phyloP scores from a whole-genome alignment of 306 rosid species.

The Malus sieversii region DNA sequence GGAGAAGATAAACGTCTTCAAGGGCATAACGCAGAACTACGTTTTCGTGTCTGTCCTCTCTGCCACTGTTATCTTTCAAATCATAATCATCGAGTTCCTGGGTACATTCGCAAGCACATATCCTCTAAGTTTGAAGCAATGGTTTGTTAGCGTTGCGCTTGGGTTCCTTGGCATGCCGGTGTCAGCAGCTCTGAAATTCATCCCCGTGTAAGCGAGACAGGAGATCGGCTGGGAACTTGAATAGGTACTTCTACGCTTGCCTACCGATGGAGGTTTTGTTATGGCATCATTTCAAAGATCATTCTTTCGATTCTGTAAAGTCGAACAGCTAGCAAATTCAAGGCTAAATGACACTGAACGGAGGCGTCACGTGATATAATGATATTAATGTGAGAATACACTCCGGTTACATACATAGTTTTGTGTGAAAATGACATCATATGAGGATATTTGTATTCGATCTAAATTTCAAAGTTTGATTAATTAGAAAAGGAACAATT shows the following conservation, averaged over 20 bases:
- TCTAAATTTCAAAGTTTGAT: too few relatives aligned
- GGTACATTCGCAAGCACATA: conserved; percentile 79
- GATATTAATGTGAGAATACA: too few relatives aligned
- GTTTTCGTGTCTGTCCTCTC: conserved; percentile 72
- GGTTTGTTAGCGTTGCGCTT: conserved; percentile 51
- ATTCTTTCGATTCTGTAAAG: not conserved
- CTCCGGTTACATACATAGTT: too few relatives aligned
- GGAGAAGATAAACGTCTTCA: conserved; percentile 87
- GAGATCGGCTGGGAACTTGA: conserved; percentile 22
- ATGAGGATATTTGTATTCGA: too few relatives aligned
- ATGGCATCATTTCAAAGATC: not conserved
- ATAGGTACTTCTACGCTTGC: conserved; percentile 21
- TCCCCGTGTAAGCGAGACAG: conserved; percentile 51
- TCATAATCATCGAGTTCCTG: conserved; percentile 66
- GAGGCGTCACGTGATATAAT: too few relatives aligned
- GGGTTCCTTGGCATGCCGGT: conserved; percentile 94
- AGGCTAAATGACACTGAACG: not conserved
- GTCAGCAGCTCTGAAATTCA: conserved; percentile 76
- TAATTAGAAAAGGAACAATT: too few relatives aligned
- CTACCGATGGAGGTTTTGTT: conserved; percentile 7
- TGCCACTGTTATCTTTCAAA: conserved; percentile 73
- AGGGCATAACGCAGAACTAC: conserved; percentile 72
- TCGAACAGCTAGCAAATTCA: conserved; percentile 4
- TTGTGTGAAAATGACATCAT: too few relatives aligned
- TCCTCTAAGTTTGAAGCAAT: conserved; percentile 66